A percentile compares a stretch with the other conserved stretches of the same genome.
Evolutionary conservation across 2,329 filamentous ascomycete genomes (phyloP).

Genomic region (Lasiodiplodia hormozganensis): DNA sequence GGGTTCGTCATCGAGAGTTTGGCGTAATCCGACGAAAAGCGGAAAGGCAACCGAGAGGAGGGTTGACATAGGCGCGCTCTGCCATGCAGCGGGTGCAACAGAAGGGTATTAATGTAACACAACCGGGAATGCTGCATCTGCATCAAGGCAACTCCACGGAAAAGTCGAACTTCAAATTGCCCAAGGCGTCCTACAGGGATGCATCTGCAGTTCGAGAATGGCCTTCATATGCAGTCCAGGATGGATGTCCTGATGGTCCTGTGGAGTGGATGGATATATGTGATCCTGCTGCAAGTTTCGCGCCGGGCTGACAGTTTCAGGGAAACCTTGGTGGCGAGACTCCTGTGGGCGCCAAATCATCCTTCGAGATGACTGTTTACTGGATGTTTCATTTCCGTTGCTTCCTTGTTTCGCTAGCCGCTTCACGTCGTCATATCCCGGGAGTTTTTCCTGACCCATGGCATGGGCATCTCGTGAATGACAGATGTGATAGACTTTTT

Average conservation of each 20-base stretch:
- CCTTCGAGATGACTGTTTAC: background rate
- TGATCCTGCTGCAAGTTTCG: background rate
- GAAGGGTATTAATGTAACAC: background rate
- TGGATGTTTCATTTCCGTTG: constrained; percentile 9
- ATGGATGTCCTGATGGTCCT: background rate
- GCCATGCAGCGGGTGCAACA: constrained; percentile 11
- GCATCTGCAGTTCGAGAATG: constrained; percentile 2
- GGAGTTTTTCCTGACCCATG: constrained; percentile 15
- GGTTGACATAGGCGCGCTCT: background rate
- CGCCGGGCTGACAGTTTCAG: background rate
- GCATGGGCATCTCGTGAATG: constrained; percentile 21
- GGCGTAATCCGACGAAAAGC: background rate
- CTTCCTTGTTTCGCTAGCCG: constrained; percentile 15
- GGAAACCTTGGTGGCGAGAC: background rate
- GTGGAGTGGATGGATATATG: background rate
- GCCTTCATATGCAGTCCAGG: background rate
- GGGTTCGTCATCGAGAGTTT: background rate
- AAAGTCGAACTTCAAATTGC: background rate
- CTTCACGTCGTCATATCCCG: constrained; percentile 14
- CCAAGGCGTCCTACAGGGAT: background rate
- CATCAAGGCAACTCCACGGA: background rate
- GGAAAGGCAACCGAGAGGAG: background rate
- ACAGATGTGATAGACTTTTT: constrained; percentile 13
- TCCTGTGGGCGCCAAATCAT: background rate
- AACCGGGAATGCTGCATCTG: background rate